Percentiles rank a stretch among this genome's conserved stretches.
Evolutionary conservation across 805 yeast species (phyloP).

Genomic region (Metschnikowia continentalis): DNA sequence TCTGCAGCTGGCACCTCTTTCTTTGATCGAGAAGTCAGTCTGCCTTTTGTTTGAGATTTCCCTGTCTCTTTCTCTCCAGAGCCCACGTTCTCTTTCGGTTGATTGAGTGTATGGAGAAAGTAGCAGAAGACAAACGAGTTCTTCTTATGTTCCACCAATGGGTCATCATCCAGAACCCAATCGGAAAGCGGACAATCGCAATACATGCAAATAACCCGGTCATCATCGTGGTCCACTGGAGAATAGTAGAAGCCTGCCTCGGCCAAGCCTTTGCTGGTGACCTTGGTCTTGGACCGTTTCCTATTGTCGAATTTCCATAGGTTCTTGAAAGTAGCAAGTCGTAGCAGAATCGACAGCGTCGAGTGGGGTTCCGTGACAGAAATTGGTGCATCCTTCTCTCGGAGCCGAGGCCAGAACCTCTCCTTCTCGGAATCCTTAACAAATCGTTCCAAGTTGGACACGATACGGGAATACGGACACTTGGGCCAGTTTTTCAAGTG

Average conservation of each 20-base stretch:
- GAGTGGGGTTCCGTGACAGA: slow-evolving; percentile 15
- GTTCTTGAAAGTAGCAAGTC: slow-evolving; percentile 15
- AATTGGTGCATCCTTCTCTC: slow-evolving; percentile 1
- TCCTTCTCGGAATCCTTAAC: slow-evolving; percentile 9
- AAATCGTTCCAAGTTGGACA: slow-evolving; percentile 8
- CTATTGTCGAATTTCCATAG: slow-evolving; percentile 14
- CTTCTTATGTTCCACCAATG: slow-evolving; percentile 50
- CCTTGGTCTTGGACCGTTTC: slow-evolving; percentile 6
- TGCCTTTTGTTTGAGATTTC: too few species aligned
- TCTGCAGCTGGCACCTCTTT: neutral
- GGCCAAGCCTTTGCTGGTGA: slow-evolving; percentile 25
- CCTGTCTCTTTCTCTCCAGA: neutral
- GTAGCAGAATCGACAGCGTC: slow-evolving; percentile 11
- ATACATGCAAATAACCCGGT: slow-evolving; percentile 31
- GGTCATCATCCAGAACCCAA: slow-evolving; percentile 66
- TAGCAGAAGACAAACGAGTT: slow-evolving; percentile 24
- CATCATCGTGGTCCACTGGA: slow-evolving; percentile 28
- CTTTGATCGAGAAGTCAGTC: too few species aligned
- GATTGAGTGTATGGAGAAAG: slow-evolving; percentile 20
- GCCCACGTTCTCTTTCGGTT: neutral
- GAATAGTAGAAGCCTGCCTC: slow-evolving; percentile 43
- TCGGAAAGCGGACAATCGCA: slow-evolving; percentile 30
- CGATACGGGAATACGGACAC: slow-evolving; percentile 15
- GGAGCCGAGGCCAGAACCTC: slow-evolving; percentile 13
- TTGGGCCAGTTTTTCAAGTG: slow-evolving; percentile 20